Evolutionary conservation across 768 basidiomycete genomes (phyloP).

Genomic region (Trametes gibbosa): DNA sequence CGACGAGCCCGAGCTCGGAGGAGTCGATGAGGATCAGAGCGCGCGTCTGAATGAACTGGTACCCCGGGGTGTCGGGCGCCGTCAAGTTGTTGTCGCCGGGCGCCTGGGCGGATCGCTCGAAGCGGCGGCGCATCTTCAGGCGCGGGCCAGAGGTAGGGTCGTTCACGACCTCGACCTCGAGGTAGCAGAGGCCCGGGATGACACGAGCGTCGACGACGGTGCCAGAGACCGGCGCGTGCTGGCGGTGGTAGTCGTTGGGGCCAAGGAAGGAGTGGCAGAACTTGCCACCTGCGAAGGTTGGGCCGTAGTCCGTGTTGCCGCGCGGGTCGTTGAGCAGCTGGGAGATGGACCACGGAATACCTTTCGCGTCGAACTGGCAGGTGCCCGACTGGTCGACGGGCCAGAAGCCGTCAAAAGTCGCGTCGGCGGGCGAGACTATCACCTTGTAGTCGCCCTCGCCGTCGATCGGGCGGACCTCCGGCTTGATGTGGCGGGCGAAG

Average conservation of each 20-base stretch:
- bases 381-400: conserved; percentile 7
- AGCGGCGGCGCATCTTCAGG: not conserved
- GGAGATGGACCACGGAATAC: conserved; percentile 20
- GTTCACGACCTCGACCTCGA: conserved; percentile 14
- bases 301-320: not conserved
- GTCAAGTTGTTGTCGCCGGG: not conserved
- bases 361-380: conserved; percentile 15
- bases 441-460: not conserved
- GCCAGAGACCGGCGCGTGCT: conserved; percentile 24
- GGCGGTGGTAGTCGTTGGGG: conserved; percentile 22
- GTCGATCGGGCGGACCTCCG: conserved; percentile 10
- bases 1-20: conserved; percentile 21
- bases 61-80: conserved; percentile 20
- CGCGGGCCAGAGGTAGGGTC: not conserved
- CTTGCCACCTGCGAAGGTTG: conserved; percentile 13
- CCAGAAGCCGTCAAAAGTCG: conserved; percentile 16
- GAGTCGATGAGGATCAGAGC: conserved; percentile 22
- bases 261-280: conserved; percentile 22
- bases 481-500: conserved; percentile 20
- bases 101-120: not conserved
- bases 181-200: conserved; percentile 23
- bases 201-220: conserved; percentile 18
- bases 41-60: conserved; percentile 26
- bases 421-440: conserved; percentile 18
- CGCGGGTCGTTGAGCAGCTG: conserved; percentile 16